Base-by-base conservation (phyloP, 1,284 basidiomycete genomes). In the Sporisorium reilianum region DNA sequence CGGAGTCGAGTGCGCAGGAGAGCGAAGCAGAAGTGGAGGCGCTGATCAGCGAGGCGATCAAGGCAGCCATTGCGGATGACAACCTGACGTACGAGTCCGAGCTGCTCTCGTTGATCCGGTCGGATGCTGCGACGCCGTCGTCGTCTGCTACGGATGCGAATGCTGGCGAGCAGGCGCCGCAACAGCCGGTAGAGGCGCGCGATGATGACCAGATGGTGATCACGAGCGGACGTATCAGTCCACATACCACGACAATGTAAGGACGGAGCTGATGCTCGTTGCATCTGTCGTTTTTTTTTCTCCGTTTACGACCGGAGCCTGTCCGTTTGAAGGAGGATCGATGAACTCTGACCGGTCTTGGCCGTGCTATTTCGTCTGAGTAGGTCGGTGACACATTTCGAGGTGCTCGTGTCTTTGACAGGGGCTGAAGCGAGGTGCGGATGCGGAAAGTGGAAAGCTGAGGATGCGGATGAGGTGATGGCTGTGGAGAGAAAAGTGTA, bases 71-170 rank as follows among this genome's bases (percentile, higher is more conserved):
- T n/a, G 55, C 48, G 12, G 68, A 76, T 22, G 73, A 76, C 58
- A 76, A 76, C 40, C 34, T 76, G 51, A 76, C 68, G 23, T 57
- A 72, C 41, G 65, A 76, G 50, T 72, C 68, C 2, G 73, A 76
- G 57, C 45, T 72, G 64, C 55, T 76, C 3, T 76, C 68, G 25
- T 41, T 76, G 54, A 70, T 70, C 40, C 32, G 54, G 14, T 75
- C 73, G 14, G 66, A 70, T 61, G 70, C 64, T 9, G 64, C 64
- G 9, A 67, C 60, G n/a, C 64, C 64, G 9, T 50, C 54, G 8
- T 56, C 57, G 7, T 54, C 54, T 9, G 44, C 44, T 28, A 40
- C 22, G 0, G 54, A 49, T 20, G 46, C 22, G 0, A 54, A 49
- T 20, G 54, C 22, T 11, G 50, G 30, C 16, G 34, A 18, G 32